Evolutionary conservation across 208 protist genomes (phyloP).

Genomic region (Trypanosoma avium): DNA sequence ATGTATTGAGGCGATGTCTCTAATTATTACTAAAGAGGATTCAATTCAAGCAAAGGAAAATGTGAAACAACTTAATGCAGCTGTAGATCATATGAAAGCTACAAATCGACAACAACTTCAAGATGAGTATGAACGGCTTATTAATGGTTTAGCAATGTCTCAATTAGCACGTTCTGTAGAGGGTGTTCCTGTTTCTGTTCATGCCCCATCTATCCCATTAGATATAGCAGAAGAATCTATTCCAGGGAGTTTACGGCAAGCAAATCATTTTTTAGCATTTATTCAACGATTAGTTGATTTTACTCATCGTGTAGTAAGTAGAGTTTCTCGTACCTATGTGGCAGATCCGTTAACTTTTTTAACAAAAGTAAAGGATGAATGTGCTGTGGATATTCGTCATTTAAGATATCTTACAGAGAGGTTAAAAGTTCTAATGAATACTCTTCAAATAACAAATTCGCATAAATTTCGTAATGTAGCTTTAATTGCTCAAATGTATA

Average conservation of each 20-base stretch:
- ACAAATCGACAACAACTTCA: constrained; percentile 90
- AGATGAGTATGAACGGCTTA: constrained; percentile 93
- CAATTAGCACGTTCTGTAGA: constrained; percentile 58
- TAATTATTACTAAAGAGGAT: constrained; percentile 93
- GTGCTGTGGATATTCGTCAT: constrained; percentile 81
- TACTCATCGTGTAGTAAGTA: constrained; percentile 85
- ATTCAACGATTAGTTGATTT: constrained; percentile 95
- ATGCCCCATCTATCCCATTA: constrained; percentile 41
- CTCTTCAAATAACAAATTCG: constrained; percentile 95
- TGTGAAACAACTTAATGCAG: constrained; percentile 72
- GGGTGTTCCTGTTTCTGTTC: constrained; percentile 6
- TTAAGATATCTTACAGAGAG: constrained; percentile 87
- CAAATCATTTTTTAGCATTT: constrained; percentile 96
- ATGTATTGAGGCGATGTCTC: constrained; percentile 98
- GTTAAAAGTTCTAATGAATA: constrained; percentile 94
- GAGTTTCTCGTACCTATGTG: constrained; percentile 88
- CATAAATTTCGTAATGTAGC: constrained; percentile 90
- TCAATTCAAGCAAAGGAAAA: constrained; percentile 82
- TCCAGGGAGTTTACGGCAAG: constrained; percentile 95
- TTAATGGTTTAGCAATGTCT: constrained; percentile 88
- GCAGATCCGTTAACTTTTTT: constrained; percentile 88
- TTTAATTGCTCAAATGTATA: constrained; percentile 96
- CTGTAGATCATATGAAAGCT: constrained; percentile 77
- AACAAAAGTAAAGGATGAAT: constrained; percentile 87
- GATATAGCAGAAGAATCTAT: constrained; percentile 94